These are phyloP conservation scores for Allomyces javanicus DNA, from an alignment of 192 early-diverging fungal species.

Conservation along the genomic window DNA sequence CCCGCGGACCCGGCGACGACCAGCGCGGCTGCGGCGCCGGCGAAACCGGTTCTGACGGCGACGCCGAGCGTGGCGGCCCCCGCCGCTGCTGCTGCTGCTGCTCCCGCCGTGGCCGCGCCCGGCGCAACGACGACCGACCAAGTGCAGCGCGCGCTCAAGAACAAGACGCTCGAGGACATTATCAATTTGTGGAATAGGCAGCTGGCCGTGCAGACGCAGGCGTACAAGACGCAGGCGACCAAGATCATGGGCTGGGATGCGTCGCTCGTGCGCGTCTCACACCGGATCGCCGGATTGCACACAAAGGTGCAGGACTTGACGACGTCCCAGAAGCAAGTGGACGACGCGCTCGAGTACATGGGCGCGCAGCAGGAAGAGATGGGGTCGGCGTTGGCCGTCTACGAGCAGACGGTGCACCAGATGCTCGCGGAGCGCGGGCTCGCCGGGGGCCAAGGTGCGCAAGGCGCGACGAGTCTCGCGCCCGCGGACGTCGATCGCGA, in stretches of 20 bases:
- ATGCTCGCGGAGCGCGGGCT: constrained; percentile 18
- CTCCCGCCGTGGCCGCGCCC: neutral
- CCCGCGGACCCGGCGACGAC: no score
- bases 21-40: no score
- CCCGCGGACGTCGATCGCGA: constrained; percentile 73
- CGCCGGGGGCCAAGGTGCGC: constrained; percentile 17
- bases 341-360: constrained; percentile 70
- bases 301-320: constrained; percentile 53
- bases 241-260: constrained; percentile 74
- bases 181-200: constrained; percentile 74
- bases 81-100: neutral
- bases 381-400: constrained; percentile 52
- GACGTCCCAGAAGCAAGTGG: constrained; percentile 53
- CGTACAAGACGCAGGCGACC: constrained; percentile 68
- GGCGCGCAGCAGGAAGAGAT: constrained; percentile 70
- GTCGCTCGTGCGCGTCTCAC: constrained; percentile 62
- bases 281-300: constrained; percentile 54
- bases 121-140: no score
- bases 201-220: constrained; percentile 51
- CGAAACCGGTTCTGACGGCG: no score
- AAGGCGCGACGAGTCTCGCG: constrained; percentile 17
- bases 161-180: constrained; percentile 80
- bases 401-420: constrained; percentile 45
- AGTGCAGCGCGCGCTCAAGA: constrained; percentile 32
- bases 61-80: neutral